Base-by-base conservation (phyloP, 257 asterid species). In the Nicotiana knightiana region DNA sequence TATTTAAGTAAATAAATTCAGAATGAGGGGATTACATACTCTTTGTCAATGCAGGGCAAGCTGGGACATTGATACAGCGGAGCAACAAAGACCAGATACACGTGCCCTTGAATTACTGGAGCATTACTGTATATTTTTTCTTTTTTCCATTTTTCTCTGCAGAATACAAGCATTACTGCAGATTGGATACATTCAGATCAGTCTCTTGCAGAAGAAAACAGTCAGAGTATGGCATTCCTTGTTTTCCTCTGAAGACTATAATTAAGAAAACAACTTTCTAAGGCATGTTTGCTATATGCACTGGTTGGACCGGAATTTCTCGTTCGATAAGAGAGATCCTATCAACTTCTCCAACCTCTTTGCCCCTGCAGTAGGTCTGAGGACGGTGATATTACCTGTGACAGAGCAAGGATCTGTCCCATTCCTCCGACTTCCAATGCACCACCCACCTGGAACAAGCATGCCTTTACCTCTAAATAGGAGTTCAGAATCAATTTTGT, bases 371-470 rank as follows among this genome's bases (percentile, higher is more conserved):
- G 93, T 86, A 43, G 98, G 99, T 81, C 91, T 93, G 55, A 95
- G 91, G 68, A 83, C 75, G 5, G 96, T 89, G 58, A 86, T 67
- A 81, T 92, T 88, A 26, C 99, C 99, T 73, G 88, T 91, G n/a
- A 82, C 88, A 0, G 89, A 90, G 87, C 99, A 95, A 21, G 97
- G 97, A 89, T 95, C 97, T 0, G 97, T 89, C 73, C 98, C 97
- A 9, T 95, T 93, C 79, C 87, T 89, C 63, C 78, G 79, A 9
- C 87, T 86, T 32, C 97, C 99, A 4, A 83, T 76, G 55, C 99
- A 95, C 99, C 99, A 95, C 43, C 99, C 99, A 18, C 99, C 99
- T 0, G 99, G 98, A 16, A 92, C 93, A 71, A 92, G 87, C 93
- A 82, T 92, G 85, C 81, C 94, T 84, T 87, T 82, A 28, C 90